Base-by-base conservation (phyloP, 163 green algal species). In the Scenedesmus sp. region DNA sequence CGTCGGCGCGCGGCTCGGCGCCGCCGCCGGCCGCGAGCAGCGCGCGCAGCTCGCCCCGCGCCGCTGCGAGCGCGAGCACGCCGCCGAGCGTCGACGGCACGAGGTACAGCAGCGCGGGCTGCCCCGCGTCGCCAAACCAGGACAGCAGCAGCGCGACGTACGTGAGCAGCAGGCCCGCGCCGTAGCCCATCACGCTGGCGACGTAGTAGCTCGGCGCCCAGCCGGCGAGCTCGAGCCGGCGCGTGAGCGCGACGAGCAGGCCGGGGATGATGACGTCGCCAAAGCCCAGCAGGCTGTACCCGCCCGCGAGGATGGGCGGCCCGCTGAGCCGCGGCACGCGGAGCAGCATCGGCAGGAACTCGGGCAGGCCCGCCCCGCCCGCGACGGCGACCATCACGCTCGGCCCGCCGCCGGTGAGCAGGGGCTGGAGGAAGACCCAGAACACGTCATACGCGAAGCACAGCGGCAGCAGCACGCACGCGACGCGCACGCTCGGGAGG, bases 391-490 rank as follows among this genome's bases (percentile, higher is more conserved):
- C 88, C 95, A 98, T 98, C 24, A 98, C 95, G 44, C 81, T 92
- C 33, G 90, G 53, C 7, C 82, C 74, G 11, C 82, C 77, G 28
- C 89, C 84, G 20, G 91, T 94, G 18, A 98, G 74, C 34, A 91
- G 36, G 4, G 95, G 95, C 84, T 96, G 91, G 22, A 98, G 66
- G 87, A 98, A 98, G n/a, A 98, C 95, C 92, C 91, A 98, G 82
- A 97, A 98, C n/a, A 98, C 87, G 80, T 98, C 95, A 81, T 98
- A 98, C 15, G 39, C 15, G 44, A 96, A 91, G 36, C 87, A 88
- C 10, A 93, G 76, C 18, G 81, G 77, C 26, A 98, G 92, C 70
- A 98, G 89, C 2, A 96, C 83, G 60, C 75, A 87, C 5, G 93
- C 94, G 28, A 97, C 90, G 70, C 76, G 78, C 22, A 89, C 57